Evolutionary conservation across 1,284 basidiomycete species (phyloP), one percentile per base, ranked within the genome.

Genomic region (Inonotus hispidus): DNA sequence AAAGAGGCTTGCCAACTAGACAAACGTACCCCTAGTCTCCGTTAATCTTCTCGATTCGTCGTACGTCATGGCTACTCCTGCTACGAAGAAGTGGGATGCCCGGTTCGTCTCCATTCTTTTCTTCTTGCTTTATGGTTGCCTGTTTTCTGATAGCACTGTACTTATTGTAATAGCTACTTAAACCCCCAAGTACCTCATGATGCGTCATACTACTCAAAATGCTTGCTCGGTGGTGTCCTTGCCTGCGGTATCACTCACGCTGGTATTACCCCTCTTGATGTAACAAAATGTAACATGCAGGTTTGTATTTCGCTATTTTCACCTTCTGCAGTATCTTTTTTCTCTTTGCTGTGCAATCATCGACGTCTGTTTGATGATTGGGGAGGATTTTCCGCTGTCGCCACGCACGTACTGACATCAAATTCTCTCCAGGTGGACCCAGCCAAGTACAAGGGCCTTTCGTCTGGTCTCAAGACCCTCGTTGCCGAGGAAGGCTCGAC

Each of bases 271-370:
- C 93, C 93, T 64, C 85, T 96, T 69, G 93, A 96, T 81, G 93
- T 95, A 69, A 90, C 92, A 71, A 97, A 98, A 83, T 97, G 95
- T 75, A 93, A 95, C 81, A 97, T 98, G 88, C 95, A 98, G 88
- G 93, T 93, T 56, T 69, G 87, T 77, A 73, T 70, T 72, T 55
- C 39, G 37, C 13, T 46, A 38, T 32, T 59, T 56, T 14, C 52
- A 11, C 38, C 19, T 63, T 39, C 50, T 50, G 11, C 45, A 13
- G 21, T 14, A 14, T 7, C 25, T 56, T 14, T 19, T 49, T 2
- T 2, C 2, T 50, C 38, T 39, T 37, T 46, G 21, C 41, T 39
- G 5, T 43, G 35, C 37, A 41, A n/a, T n/a, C n/a, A n/a, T n/a
- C n/a, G 13, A 37, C 1, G 2, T n/a, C 11, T 41, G 16, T 45